Percentiles rank a stretch among this genome's conserved stretches.
phyloP scores from a whole-genome alignment of 2,329 filamentous ascomycete species.

The Neoarthrinium moseri region DNA sequence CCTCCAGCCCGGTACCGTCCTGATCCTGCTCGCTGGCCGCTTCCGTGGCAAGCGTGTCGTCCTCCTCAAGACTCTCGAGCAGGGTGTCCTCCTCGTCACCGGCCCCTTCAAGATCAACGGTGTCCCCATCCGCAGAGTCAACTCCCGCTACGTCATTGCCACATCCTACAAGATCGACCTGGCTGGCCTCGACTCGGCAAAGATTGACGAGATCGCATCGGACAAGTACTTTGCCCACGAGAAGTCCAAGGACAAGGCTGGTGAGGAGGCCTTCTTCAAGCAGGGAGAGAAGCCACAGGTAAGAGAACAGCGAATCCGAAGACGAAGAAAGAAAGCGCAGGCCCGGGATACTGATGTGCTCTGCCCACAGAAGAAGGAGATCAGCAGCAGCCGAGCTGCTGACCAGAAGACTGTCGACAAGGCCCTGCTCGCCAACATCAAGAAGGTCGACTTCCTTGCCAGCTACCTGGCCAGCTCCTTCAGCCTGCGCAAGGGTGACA shows the following conservation, averaged over 20 bases:
- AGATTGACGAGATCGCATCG: conserved; percentile 75
- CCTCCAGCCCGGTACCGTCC: conserved; percentile 90
- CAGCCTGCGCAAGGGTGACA: conserved; percentile 98
- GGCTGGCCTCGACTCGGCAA: conserved; percentile 81
- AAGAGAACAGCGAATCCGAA: conserved; percentile 34
- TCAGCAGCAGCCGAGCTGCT: conserved; percentile 84
- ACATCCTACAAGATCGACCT: conserved; percentile 85
- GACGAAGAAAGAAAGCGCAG: neutral
- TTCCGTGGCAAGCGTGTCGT: conserved; percentile 99
- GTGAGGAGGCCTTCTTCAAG: conserved; percentile 99
- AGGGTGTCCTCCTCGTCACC: conserved; percentile 98
- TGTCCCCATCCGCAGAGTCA: conserved; percentile 92
- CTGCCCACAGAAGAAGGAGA: conserved; percentile 84
- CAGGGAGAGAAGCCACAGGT: conserved; percentile 98
- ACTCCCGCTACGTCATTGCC: conserved; percentile 90
- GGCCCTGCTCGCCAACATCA: conserved; percentile 90
- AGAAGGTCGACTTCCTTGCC: conserved; percentile 93
- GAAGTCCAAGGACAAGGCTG: conserved; percentile 91
- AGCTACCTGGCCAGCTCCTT: conserved; percentile 95
- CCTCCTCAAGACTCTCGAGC: conserved; percentile 94
- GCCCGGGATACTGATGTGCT: conserved; percentile 32
- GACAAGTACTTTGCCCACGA: conserved; percentile 95
- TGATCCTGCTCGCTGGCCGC: conserved; percentile 98
- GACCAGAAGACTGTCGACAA: conserved; percentile 99
- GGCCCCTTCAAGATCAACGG: conserved; percentile 99